Evolutionary conservation across 345 rosid species (phyloP).

Genomic region (Aquilaria malaccensis): DNA sequence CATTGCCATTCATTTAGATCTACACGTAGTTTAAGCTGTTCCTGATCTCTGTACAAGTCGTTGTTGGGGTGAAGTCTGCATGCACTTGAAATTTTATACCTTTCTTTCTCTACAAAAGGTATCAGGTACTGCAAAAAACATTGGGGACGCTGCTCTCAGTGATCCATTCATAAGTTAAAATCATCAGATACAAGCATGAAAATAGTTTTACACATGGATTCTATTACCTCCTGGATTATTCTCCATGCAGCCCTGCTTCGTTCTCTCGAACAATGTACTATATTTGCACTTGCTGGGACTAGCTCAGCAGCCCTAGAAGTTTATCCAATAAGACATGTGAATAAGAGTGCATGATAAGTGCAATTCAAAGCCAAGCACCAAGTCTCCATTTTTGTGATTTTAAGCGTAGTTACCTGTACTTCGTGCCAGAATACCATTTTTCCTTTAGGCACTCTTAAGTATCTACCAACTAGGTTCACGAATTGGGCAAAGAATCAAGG

Average conservation of each 20-base stretch:
- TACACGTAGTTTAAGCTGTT: constrained; percentile 44
- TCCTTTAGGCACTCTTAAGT: no score
- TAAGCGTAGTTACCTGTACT: no score
- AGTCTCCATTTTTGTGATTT: no score
- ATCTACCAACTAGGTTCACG: no score
- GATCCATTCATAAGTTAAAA: not conserved
- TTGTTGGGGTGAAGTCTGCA: constrained; percentile 52
- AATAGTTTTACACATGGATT: not conserved
- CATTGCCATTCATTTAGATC: constrained; percentile 62
- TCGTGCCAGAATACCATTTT: no score
- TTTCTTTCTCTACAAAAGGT: constrained; percentile 55
- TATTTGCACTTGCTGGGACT: constrained; percentile 12
- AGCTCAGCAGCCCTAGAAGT: no score
- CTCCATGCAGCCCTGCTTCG: constrained; percentile 63
- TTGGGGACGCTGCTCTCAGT: constrained; percentile 7
- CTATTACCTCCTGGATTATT: constrained; percentile 42
- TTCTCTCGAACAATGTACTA: constrained; percentile 66
- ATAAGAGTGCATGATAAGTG: no score
- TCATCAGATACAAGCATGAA: not conserved
- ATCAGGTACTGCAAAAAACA: constrained; percentile 41
- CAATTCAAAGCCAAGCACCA: no score
- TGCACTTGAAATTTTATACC: constrained; percentile 31
- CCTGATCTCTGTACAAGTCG: constrained; percentile 63
- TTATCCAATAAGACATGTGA: no score
- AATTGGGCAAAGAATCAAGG: not conserved